phyloP scores from a whole-genome alignment of 768 basidiomycete genomes.

The Astraeus odoratus region DNA sequence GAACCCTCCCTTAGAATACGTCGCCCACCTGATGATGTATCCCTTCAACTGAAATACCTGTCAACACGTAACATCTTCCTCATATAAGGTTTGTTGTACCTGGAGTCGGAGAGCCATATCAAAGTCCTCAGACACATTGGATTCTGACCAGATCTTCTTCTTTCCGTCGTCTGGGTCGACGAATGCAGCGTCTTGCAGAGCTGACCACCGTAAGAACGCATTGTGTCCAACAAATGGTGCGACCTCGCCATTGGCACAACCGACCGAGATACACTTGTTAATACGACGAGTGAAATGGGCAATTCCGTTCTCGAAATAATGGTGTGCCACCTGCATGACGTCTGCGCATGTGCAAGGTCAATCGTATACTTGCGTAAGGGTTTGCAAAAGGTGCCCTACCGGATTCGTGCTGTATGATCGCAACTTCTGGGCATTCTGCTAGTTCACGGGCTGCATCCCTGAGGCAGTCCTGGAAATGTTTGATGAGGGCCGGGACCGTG shows the following conservation, averaged over 20 bases:
- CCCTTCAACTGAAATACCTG: not conserved
- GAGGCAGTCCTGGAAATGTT: constrained; percentile 65
- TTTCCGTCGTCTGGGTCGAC: constrained; percentile 44
- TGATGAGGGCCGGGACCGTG: not conserved
- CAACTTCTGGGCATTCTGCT: constrained; percentile 74
- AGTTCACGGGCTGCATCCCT: constrained; percentile 80
- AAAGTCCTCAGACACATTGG: constrained; percentile 64
- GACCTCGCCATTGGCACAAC: constrained; percentile 74
- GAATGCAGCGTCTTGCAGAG: constrained; percentile 80
- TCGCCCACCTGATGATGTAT: constrained; percentile 44
- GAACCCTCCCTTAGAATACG: constrained; percentile 79
- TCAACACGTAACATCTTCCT: constrained; percentile 54
- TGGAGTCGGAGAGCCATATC: constrained; percentile 58
- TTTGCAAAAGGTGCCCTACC: constrained; percentile 29
- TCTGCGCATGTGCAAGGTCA: constrained; percentile 30
- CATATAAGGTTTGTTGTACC: constrained; percentile 5
- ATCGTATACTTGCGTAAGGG: not conserved
- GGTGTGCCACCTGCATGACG: constrained; percentile 84
- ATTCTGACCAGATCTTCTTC: constrained; percentile 71
- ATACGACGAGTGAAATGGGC: constrained; percentile 84
- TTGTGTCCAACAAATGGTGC: constrained; percentile 80
- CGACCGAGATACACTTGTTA: constrained; percentile 76
- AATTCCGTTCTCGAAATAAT: constrained; percentile 89
- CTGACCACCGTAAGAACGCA: constrained; percentile 87
- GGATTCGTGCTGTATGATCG: constrained; percentile 89